phyloP scores from a whole-genome alignment of 768 basidiomycete species.

The Mycena crocata region DNA sequence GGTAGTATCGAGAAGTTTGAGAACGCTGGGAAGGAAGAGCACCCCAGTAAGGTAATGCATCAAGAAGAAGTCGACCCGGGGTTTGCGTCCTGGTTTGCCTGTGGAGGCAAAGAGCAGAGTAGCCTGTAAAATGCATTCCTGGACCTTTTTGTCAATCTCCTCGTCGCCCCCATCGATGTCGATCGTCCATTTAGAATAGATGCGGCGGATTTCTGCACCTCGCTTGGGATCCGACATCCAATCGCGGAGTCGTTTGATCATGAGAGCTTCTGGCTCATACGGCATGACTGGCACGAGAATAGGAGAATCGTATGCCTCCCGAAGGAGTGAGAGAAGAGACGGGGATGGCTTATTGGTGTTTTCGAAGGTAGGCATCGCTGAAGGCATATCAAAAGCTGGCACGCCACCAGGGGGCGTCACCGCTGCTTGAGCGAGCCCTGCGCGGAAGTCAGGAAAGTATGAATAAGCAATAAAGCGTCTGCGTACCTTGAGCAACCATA shows the following conservation, averaged over 20 bases:
- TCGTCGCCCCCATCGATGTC: background rate
- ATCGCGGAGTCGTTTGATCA: background rate
- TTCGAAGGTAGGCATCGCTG: background rate
- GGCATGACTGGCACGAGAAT: conserved; percentile 6
- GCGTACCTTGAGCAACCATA: conserved; percentile 25
- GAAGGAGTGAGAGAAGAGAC: conserved; percentile 13
- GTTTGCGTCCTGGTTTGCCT: background rate
- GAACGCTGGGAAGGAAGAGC: conserved; percentile 9
- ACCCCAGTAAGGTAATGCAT: conserved; percentile 22
- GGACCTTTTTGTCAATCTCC: conserved; percentile 1
- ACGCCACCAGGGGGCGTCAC: background rate
- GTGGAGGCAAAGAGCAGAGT: conserved; percentile 8
- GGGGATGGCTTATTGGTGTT: background rate
- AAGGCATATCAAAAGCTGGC: background rate
- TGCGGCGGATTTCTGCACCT: conserved; percentile 2
- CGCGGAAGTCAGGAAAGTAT: background rate
- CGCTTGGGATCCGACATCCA: conserved; percentile 17
- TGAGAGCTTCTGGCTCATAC: background rate
- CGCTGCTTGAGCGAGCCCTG: conserved; percentile 14
- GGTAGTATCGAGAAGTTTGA: background rate
- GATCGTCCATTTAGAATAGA: conserved; percentile 17
- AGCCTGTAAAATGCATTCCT: conserved; percentile 10
- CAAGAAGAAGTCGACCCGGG: conserved; percentile 18
- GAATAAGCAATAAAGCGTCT: background rate
- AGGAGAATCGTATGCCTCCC: conserved; percentile 15